Evolutionary conservation across 1,139 yeast species (phyloP).

Genomic region (Lodderomyces margitis): DNA sequence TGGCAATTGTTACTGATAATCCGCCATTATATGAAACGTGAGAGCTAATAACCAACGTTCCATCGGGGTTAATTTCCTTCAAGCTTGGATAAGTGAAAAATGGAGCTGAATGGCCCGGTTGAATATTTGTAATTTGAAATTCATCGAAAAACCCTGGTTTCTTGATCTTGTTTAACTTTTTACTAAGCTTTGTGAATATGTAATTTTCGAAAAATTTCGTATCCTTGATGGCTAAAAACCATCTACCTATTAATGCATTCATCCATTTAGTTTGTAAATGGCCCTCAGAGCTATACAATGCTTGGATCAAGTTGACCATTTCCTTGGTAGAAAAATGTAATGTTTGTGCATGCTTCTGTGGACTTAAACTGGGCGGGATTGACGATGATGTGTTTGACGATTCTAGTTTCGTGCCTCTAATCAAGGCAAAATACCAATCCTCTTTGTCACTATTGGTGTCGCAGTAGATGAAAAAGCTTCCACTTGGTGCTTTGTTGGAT

Average conservation of each 20-base stretch:
- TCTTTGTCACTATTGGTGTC: conserved; percentile 82
- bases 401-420: conserved; percentile 61
- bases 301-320: conserved; percentile 70
- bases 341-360: conserved; percentile 61
- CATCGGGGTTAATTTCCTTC: conserved; percentile 75
- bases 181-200: conserved; percentile 58
- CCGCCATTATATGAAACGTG: conserved; percentile 71
- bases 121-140: conserved; percentile 68
- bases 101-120: conserved; percentile 81
- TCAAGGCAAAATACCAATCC: conserved; percentile 84
- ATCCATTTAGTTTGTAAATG: conserved; percentile 87
- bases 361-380: conserved; percentile 21
- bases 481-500: conserved; percentile 42
- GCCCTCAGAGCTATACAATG: conserved; percentile 77
- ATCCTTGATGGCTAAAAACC: conserved; percentile 72
- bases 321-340: conserved; percentile 70
- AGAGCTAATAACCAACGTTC: conserved; percentile 62
- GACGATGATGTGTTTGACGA: background rate
- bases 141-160: conserved; percentile 87
- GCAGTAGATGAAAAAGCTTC: conserved; percentile 69
- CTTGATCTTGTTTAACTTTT: conserved; percentile 74
- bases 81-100: conserved; percentile 71
- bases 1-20: conserved; percentile 70
- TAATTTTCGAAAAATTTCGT: conserved; percentile 63
- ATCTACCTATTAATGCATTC: conserved; percentile 79